Base-by-base conservation (phyloP, 2,329 filamentous ascomycete species). In the Calonectria hawksworthii region DNA sequence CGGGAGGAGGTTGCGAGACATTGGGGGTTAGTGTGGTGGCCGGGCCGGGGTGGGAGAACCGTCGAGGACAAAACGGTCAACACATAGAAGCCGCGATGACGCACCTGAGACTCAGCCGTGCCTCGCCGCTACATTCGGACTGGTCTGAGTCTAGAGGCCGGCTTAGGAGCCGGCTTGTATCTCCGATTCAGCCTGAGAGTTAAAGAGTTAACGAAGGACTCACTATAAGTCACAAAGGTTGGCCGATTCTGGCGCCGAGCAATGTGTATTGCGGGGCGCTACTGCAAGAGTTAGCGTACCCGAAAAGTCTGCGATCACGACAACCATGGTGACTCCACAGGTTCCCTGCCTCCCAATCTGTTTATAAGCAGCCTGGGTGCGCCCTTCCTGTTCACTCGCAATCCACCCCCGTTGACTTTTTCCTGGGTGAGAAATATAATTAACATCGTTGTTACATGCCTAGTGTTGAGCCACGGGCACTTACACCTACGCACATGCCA, bases 231-330 rank as follows among this genome's bases (percentile, higher is more conserved):
- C 56, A 59, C 38, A 59, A 70, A 73, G 67, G 72, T 30, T 72
- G 50, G 64, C 73, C 52, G 72, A 78, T 68, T 26, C 59, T 65
- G 32, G 68, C 70, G 32, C 66, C 72, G 74, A 74, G 70, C 61
- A 30, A 32, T 51, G 68, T 70, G 50, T 51, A 56, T 63, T 78
- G 78, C 74, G 78, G 78, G 78, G 78, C 75, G 41, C 63, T 61
- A 66, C 65, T 73, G 64, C 65, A 72, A 65, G 73, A 63, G 68
- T 70, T 47, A 51, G 32, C 51, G 66, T 54, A 38, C 73, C 64
- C 47, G 74, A 76, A 78, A 74, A 76, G 72, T 80, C 78, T 80
- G 78, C 75, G 59, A 80, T 80, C 79, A 80, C 79, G 75, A 80
- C 77, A 80, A 72, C 52, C 38, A 41, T 65, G 32, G 41, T 41